Base-by-base conservation (phyloP, 2,329 filamentous ascomycete species). In the Neospermospora avenae region DNA sequence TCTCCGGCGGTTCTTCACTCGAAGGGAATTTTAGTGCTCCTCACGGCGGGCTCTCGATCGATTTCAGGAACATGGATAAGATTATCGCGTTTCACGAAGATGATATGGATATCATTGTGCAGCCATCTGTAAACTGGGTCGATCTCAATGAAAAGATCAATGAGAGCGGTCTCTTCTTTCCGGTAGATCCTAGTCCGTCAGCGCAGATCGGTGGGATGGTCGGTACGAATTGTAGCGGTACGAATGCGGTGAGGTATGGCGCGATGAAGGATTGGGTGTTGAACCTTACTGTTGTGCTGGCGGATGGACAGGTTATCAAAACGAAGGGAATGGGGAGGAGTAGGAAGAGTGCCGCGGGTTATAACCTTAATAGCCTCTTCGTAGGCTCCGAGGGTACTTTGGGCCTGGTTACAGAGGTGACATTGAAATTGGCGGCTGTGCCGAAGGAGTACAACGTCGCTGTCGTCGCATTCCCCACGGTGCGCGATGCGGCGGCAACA, bases 211-310 rank as follows among this genome's bases (percentile, higher is more conserved):
- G 89, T 54, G 89, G 89, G 42, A 93, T 93, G 90, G 83, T 93
- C 34, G 88, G 88, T 10, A 92, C 89, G 5, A 90, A 89, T 69
- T 87, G 84, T 71, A 87, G 85, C 20, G 90, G 90, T 1, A 93
- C 90, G 0, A 93, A 92, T 69, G 88, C 89, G 3, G 87, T 91
- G 48, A 82, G 85, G 64, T 93, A 93, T 68, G 90, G 90, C 7
- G 93, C 90, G 0, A 93, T 93, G 90, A 91, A 90, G 71, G 90
- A 93, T 68, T 93, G 89, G 88, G 88, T 93, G 28, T 82, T 93
- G 68, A 91, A 91, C 68, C 73, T 93, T 62, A 93, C 90, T 0
- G 88, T 93, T 0, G 90, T 93, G 1, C 80, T 93, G 31, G 86
- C 90, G 6, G 89, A 93, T 68, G 90, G 90, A 1, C 87, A 83